Evolutionary conservation across 2,329 filamentous ascomycete species (phyloP).

Genomic region (Nemania bipapillata): DNA sequence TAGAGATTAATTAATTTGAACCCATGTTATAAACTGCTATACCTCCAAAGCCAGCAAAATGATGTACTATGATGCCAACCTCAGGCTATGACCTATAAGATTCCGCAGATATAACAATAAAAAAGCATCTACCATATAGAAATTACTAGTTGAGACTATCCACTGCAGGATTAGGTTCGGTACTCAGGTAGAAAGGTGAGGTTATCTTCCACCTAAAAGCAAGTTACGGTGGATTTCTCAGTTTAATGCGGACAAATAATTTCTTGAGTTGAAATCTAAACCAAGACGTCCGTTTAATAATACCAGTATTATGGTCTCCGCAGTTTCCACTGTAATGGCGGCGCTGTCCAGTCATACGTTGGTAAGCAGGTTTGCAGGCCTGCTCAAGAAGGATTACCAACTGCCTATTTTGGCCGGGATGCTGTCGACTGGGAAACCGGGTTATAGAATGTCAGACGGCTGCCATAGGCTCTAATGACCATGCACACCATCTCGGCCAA

Average conservation of each 20-base stretch:
- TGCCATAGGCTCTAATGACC: background rate
- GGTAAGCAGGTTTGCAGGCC: background rate
- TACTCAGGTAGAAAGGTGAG: background rate
- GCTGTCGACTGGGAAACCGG: background rate
- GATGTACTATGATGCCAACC: no score
- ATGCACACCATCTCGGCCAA: background rate
- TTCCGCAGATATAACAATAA: no score
- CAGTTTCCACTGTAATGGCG: background rate
- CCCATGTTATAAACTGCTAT: no score
- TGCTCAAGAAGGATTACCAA: background rate
- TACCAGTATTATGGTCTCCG: background rate
- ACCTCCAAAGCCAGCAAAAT: no score
- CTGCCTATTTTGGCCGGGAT: background rate
- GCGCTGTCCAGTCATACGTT: background rate
- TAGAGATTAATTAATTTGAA: no score
- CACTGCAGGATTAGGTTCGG: no score
- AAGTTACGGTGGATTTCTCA: slow-evolving; percentile 7
- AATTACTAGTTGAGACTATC: no score
- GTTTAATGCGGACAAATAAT: background rate
- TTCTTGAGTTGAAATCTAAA: background rate
- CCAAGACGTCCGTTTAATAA: background rate
- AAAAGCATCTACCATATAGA: no score
- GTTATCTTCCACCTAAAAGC: background rate
- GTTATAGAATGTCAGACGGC: background rate
- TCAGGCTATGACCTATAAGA: no score